Conservation (phyloP, 441 rosid species). For the Iberis amara region DNA sequence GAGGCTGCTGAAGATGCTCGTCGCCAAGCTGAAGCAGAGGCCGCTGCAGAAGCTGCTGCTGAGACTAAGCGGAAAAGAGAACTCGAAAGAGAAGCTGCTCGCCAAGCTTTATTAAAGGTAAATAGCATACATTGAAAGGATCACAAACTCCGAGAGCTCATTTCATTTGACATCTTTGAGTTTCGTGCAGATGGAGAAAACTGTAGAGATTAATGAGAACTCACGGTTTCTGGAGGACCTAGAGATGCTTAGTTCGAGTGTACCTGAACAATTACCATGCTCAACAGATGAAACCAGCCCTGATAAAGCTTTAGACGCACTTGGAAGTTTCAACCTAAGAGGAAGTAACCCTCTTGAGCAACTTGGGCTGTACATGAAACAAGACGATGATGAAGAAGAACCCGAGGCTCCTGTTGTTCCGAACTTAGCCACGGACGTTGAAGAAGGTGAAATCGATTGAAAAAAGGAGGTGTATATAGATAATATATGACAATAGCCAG, state of each 20-base stretch:
- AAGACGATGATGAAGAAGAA: constrained; percentile 71
- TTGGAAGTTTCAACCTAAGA: constrained; percentile 58
- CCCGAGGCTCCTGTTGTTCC: constrained; percentile 38
- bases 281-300: constrained; percentile 57
- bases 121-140: constrained; percentile 8
- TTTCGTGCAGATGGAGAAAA: constrained; percentile 62
- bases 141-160: too few relatives aligned
- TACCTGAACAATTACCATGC: constrained; percentile 44
- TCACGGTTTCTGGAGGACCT: constrained; percentile 61
- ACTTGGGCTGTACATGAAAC: constrained; percentile 63
- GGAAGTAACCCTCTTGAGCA: constrained; percentile 62
- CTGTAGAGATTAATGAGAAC: constrained; percentile 71
- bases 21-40: constrained; percentile 61
- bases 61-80: constrained; percentile 64
- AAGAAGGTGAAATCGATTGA: constrained; percentile 36
- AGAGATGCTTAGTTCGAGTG: constrained; percentile 58
- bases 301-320: constrained; percentile 42
- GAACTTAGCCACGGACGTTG: constrained; percentile 28
- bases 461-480: constrained; percentile 12
- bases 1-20: constrained; percentile 66
- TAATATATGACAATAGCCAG: constrained; percentile 24
- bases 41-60: constrained; percentile 61
- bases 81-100: constrained; percentile 65
- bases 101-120: constrained; percentile 63
- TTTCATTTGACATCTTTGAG: neutral